Evolutionary conservation across 192 early-diverging fungal species (phyloP).

Genomic region (Coemansia sp.): DNA sequence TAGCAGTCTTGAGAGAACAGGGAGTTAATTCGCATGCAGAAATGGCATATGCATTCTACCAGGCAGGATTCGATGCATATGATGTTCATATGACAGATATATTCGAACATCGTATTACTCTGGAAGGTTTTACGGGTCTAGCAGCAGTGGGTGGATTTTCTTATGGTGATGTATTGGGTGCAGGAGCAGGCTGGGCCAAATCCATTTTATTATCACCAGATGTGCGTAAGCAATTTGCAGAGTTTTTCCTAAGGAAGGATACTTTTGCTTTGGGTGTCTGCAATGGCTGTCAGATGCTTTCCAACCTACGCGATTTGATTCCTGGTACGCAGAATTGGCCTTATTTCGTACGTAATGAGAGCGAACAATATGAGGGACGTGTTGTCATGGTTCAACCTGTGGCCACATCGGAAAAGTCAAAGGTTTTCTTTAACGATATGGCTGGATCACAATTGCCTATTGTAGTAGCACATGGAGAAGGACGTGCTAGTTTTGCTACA

Average conservation of each 20-base stretch:
- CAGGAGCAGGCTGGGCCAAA: slow-evolving; percentile 98
- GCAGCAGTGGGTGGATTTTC: slow-evolving; percentile 97
- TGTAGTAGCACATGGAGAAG: slow-evolving; percentile 97
- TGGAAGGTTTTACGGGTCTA: slow-evolving; percentile 80
- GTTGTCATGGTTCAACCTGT: slow-evolving; percentile 65
- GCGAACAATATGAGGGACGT: slow-evolving; percentile 96
- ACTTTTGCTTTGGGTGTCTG: slow-evolving; percentile 98
- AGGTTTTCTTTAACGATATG: slow-evolving; percentile 92
- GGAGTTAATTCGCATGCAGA: slow-evolving; percentile 96
- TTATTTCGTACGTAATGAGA: slow-evolving; percentile 84
- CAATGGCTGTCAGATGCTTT: slow-evolving; percentile 98
- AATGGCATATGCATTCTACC: slow-evolving; percentile 92
- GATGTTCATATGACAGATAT: slow-evolving; percentile 99
- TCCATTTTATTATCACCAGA: slow-evolving; percentile 73
- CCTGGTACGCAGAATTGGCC: slow-evolving; percentile 89
- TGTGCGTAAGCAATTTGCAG: slow-evolving; percentile 70
- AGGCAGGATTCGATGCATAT: slow-evolving; percentile 89
- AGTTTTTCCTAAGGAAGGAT: slow-evolving; percentile 81
- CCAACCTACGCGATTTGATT: slow-evolving; percentile 80
- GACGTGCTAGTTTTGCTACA: slow-evolving; percentile 75
- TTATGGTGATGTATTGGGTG: slow-evolving; percentile 98
- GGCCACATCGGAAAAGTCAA: slow-evolving; percentile 15
- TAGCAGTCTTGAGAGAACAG: slow-evolving; percentile 96
- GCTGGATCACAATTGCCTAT: slow-evolving; percentile 85
- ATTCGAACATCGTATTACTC: slow-evolving; percentile 58